phyloP scores from a whole-genome alignment of 2,329 filamentous ascomycete genomes.

The Colletotrichum camelliae region DNA sequence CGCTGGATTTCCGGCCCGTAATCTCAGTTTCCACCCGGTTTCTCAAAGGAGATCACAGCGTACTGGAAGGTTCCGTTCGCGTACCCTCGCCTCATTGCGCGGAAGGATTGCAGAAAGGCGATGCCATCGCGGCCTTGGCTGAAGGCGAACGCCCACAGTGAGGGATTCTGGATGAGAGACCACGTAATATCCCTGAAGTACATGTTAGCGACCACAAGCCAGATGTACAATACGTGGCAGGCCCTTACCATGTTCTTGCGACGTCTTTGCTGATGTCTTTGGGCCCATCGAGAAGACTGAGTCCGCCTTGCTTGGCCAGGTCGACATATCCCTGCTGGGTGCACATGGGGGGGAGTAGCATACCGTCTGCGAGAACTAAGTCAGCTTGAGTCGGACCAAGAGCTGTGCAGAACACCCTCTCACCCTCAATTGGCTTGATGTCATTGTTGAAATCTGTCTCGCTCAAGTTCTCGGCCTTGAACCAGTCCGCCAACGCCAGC shows the following conservation, averaged over 20 bases:
- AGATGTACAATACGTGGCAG: too few relatives aligned
- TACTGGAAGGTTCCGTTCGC: constrained; percentile 64
- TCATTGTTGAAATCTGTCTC: constrained; percentile 52
- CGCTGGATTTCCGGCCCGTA: not conserved
- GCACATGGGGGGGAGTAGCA: constrained; percentile 64
- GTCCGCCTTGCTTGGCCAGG: constrained; percentile 52
- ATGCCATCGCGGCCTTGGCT: constrained; percentile 65
- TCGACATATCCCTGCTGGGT: constrained; percentile 58
- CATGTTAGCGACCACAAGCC: not conserved
- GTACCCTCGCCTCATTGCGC: constrained; percentile 65
- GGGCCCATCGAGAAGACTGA: constrained; percentile 49
- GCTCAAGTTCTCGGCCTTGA: constrained; percentile 55
- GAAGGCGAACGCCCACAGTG: constrained; percentile 66
- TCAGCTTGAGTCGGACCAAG: not conserved
- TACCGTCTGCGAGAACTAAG: constrained; percentile 50
- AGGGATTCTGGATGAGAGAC: constrained; percentile 63
- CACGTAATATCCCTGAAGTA: constrained; percentile 64
- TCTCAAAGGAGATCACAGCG: constrained; percentile 62
- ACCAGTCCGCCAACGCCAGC: constrained; percentile 66
- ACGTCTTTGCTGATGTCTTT: constrained; percentile 64
- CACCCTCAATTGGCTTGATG: constrained; percentile 65
- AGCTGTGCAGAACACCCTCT: not conserved
- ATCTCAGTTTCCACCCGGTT: constrained; percentile 27
- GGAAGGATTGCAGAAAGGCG: constrained; percentile 65
- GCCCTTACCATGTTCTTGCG: constrained; percentile 61